Percentiles rank a stretch among this genome's conserved stretches.
Evolutionary conservation across 2,329 filamentous ascomycete species (phyloP).

Genomic region (Rhynchosporium graminicola): DNA sequence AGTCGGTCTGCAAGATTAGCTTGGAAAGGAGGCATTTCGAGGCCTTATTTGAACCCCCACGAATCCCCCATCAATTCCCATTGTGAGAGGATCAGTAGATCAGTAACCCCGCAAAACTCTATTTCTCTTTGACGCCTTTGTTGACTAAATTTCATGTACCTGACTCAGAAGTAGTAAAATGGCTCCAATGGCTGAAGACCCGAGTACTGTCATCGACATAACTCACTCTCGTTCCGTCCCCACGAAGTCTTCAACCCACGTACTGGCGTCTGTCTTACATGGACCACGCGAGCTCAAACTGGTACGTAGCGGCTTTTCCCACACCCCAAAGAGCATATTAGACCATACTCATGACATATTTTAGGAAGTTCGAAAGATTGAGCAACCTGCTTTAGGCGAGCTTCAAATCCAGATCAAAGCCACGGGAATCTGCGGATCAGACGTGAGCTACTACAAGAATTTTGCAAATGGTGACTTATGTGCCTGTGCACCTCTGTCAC

Average conservation of each 20-base stretch:
- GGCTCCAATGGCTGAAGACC: slow-evolving; percentile 24
- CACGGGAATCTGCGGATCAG: slow-evolving; percentile 70
- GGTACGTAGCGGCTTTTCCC: slow-evolving; percentile 44
- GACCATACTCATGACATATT: slow-evolving; percentile 15
- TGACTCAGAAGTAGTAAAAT: slow-evolving; percentile 16
- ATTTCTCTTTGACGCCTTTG: slow-evolving; percentile 12
- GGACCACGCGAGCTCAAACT: slow-evolving; percentile 58
- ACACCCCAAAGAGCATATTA: slow-evolving; percentile 15
- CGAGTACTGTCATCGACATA: slow-evolving; percentile 15
- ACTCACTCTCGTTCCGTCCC: slow-evolving; percentile 13
- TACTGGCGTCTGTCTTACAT: slow-evolving; percentile 44
- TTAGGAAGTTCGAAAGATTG: slow-evolving; percentile 53
- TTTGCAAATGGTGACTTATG: slow-evolving; percentile 72
- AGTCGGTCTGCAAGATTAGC: slow-evolving; percentile 18
- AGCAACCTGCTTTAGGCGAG: slow-evolving; percentile 48
- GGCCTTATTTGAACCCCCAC: slow-evolving; percentile 17
- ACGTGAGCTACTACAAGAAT: slow-evolving; percentile 71
- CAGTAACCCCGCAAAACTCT: slow-evolving; percentile 9
- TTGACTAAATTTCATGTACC: slow-evolving; percentile 11
- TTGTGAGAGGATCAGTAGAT: slow-evolving; percentile 10
- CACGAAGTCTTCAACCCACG: slow-evolving; percentile 13
- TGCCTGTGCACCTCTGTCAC: slow-evolving; percentile 63
- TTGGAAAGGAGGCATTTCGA: slow-evolving; percentile 1
- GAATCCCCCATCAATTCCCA: slow-evolving; percentile 9
- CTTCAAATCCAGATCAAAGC: slow-evolving; percentile 66